Evolutionary conservation across 805 yeast genomes (phyloP).

Genomic region (Candida tallmaniae): DNA sequence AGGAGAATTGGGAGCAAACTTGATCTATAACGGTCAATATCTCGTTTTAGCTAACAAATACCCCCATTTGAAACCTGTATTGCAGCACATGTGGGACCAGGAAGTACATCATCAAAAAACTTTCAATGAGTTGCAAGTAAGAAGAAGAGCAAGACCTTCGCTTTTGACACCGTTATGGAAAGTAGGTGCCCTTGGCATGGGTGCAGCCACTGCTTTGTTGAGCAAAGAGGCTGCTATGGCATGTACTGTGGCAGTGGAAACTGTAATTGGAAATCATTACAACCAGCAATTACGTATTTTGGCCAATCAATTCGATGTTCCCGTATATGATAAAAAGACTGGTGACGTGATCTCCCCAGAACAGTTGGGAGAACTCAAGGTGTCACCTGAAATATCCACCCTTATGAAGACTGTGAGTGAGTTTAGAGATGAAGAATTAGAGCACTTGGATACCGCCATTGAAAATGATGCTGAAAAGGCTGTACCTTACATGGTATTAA

Average conservation of each 20-base stretch:
- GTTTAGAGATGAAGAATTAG: slow-evolving; percentile 92
- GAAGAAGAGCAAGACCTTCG: slow-evolving; percentile 86
- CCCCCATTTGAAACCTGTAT: slow-evolving; percentile 73
- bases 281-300: slow-evolving; percentile 82
- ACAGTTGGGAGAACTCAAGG: slow-evolving; percentile 20
- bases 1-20: slow-evolving; percentile 94
- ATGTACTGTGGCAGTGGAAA: slow-evolving; percentile 97
- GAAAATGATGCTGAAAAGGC: slow-evolving; percentile 91
- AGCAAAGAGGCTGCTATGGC: slow-evolving; percentile 99
- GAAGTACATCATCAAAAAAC: slow-evolving; percentile 88
- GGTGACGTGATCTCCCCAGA: slow-evolving; percentile 22
- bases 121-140: slow-evolving; percentile 70
- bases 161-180: slow-evolving; percentile 92
- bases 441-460: slow-evolving; percentile 91
- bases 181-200: slow-evolving; percentile 81
- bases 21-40: slow-evolving; percentile 89
- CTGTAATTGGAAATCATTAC: slow-evolving; percentile 95
- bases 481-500: slow-evolving; percentile 82
- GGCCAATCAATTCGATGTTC: slow-evolving; percentile 57
- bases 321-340: slow-evolving; percentile 30
- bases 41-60: slow-evolving; percentile 62
- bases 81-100: slow-evolving; percentile 98
- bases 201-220: slow-evolving; percentile 77
- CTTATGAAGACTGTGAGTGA: slow-evolving; percentile 61
- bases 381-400: slow-evolving; percentile 51